These are phyloP conservation scores for Colletotrichum liriopes DNA, from an alignment of 2,329 filamentous ascomycete genomes.

Conservation along the genomic window DNA sequence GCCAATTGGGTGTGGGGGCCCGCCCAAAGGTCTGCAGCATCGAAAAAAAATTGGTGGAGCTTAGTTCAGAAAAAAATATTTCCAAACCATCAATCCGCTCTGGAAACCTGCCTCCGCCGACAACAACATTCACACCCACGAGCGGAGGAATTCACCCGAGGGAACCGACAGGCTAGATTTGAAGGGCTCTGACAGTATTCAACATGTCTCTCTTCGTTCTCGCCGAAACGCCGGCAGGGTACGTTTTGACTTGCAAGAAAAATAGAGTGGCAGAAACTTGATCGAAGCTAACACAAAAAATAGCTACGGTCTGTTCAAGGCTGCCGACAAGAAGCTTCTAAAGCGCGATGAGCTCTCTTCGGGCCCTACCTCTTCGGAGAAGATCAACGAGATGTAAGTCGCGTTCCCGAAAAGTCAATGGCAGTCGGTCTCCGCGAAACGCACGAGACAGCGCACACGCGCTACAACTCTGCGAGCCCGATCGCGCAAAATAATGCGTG, in stretches of 20 bases:
- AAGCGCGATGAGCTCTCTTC: constrained; percentile 86
- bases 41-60: constrained; percentile 60
- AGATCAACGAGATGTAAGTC: constrained; percentile 87
- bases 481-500: background rate
- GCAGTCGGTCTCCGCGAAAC: constrained; percentile 22
- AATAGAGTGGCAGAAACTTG: background rate
- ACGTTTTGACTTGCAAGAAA: constrained; percentile 54
- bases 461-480: constrained; percentile 1
- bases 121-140: constrained; percentile 55
- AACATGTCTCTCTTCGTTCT: constrained; percentile 93
- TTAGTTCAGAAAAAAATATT: constrained; percentile 58
- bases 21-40: constrained; percentile 43
- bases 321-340: constrained; percentile 97
- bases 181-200: constrained; percentile 47
- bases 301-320: constrained; percentile 98
- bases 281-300: constrained; percentile 24
- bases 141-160: constrained; percentile 51
- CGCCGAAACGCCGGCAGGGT: constrained; percentile 90
- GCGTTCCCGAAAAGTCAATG: constrained; percentile 13
- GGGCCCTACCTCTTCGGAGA: constrained; percentile 85
- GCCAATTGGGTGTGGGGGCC: constrained; percentile 41
- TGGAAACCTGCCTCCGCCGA: constrained; percentile 52
- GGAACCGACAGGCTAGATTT: constrained; percentile 40
- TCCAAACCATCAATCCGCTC: constrained; percentile 50
- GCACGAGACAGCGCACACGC: constrained; percentile 10